phyloP scores from a whole-genome alignment of 805 yeast genomes.

The Saccharomycopsis fibuligera region DNA sequence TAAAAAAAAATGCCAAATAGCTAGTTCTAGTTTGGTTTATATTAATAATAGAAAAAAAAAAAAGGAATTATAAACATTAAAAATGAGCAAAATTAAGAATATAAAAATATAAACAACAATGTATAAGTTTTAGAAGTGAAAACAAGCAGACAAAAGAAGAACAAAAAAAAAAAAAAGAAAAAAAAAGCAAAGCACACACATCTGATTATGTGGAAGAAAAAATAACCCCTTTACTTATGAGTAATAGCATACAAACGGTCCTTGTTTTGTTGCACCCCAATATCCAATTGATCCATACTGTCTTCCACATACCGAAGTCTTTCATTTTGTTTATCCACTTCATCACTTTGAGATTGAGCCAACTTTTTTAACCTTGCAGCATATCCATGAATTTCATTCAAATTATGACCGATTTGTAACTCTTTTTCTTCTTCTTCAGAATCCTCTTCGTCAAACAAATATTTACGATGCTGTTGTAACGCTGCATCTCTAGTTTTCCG shows the following conservation, averaged over 20 bases:
- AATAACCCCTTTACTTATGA: too few relatives aligned
- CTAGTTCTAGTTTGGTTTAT: too few relatives aligned
- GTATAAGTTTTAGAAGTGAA: too few relatives aligned
- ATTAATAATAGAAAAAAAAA: too few relatives aligned
- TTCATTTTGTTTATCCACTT: slow-evolving; percentile 70
- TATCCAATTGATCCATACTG: slow-evolving; percentile 78
- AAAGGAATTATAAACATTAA: too few relatives aligned
- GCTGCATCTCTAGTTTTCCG: slow-evolving; percentile 32
- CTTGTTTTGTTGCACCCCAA: slow-evolving; percentile 67
- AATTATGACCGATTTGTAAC: slow-evolving; percentile 73
- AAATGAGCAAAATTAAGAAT: too few relatives aligned
- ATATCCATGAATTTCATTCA: slow-evolving; percentile 68
- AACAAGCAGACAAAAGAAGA: too few relatives aligned
- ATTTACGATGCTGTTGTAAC: slow-evolving; percentile 51
- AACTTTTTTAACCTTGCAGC: slow-evolving; percentile 65
- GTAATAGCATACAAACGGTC: slow-evolving; percentile 11
- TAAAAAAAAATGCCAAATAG: too few relatives aligned
- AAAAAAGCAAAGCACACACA: too few relatives aligned
- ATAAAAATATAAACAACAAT: too few relatives aligned
- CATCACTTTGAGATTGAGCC: slow-evolving; percentile 69
- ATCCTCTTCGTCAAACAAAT: slow-evolving; percentile 76
- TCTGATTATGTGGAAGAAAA: too few relatives aligned
- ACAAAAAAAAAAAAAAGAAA: too few relatives aligned
- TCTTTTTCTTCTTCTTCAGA: slow-evolving; percentile 87
- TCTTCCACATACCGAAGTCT: slow-evolving; percentile 74